Conservation (phyloP, 1,139 yeast genomes). For the Geotrichum europaeum region DNA sequence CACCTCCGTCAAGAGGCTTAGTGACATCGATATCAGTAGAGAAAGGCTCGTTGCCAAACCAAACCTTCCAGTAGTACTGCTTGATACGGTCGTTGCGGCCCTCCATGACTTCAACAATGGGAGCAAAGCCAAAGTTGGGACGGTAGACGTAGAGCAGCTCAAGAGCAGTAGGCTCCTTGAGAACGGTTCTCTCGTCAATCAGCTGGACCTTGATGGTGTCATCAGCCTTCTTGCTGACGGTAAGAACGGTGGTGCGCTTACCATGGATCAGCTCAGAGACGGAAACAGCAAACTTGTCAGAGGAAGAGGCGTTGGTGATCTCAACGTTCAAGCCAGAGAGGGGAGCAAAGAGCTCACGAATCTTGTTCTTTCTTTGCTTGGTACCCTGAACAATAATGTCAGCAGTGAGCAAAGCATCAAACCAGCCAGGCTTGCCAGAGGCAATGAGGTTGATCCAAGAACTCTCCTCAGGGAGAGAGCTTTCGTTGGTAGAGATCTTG, state of each 20-base stretch:
- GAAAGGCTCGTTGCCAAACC: constrained; percentile 71
- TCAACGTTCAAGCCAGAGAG: constrained; percentile 58
- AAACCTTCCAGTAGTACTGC: constrained; percentile 93
- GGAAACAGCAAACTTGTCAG: constrained; percentile 54
- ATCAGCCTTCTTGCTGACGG: constrained; percentile 45
- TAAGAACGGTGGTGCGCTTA: constrained; percentile 61
- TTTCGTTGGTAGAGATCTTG: constrained; percentile 40
- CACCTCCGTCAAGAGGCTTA: constrained; percentile 61
- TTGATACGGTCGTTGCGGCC: constrained; percentile 91
- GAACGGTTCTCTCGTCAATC: constrained; percentile 86
- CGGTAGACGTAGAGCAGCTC: constrained; percentile 73
- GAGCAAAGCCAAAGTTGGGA: constrained; percentile 89
- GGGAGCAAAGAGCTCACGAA: constrained; percentile 76
- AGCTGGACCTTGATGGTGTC: constrained; percentile 59
- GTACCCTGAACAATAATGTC: constrained; percentile 79
- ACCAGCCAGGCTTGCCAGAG: constrained; percentile 77
- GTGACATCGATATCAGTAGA: constrained; percentile 55
- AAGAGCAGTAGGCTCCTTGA: constrained; percentile 64
- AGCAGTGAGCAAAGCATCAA: constrained; percentile 80
- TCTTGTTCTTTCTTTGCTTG: constrained; percentile 72
- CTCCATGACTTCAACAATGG: constrained; percentile 83
- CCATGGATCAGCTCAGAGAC: constrained; percentile 71
- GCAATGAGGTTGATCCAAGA: constrained; percentile 80
- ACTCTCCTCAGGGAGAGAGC: constrained; percentile 34
- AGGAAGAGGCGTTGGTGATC: constrained; percentile 46